Conservation (phyloP, 2,329 filamentous ascomycete genomes). For the Fusarium subtropicale region DNA sequence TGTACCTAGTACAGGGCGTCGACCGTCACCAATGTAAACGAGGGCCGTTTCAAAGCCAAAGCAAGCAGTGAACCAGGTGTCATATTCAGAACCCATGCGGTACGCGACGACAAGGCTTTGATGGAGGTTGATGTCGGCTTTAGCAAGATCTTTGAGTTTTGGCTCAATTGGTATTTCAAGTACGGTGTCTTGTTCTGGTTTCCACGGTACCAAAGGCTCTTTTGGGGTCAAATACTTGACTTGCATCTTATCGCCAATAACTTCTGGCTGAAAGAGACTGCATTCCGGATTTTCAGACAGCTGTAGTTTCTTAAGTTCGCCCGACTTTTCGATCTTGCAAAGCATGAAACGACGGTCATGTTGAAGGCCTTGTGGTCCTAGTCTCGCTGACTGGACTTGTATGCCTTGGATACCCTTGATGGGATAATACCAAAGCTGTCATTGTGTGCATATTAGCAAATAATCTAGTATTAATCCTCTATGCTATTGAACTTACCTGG, state of each 20-base stretch:
- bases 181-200: conserved; percentile 52
- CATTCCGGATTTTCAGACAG: conserved; percentile 68
- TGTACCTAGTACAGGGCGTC: conserved; percentile 71
- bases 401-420: conserved; percentile 78
- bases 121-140: conserved; percentile 68
- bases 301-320: conserved; percentile 67
- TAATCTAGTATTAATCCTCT: not conserved
- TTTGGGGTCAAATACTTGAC: conserved; percentile 58
- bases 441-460: conserved; percentile 8
- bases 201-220: conserved; percentile 54
- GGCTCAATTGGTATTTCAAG: conserved; percentile 70
- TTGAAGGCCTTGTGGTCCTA: conserved; percentile 71
- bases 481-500: conserved; percentile 35
- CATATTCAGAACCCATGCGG: conserved; percentile 70
- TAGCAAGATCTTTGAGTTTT: conserved; percentile 57
- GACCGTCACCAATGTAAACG: conserved; percentile 72
- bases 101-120: conserved; percentile 68
- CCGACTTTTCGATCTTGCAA: conserved; percentile 61
- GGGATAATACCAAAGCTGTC: conserved; percentile 74
- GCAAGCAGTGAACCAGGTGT: conserved; percentile 74
- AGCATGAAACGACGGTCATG: conserved; percentile 80
- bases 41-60: conserved; percentile 72
- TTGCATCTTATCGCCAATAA: conserved; percentile 56
- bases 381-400: conserved; percentile 61
- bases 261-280: conserved; percentile 71